These are phyloP conservation scores for Skeletonema costatum DNA, from an alignment of 108 stramenopile species.

Conservation along the genomic window DNA sequence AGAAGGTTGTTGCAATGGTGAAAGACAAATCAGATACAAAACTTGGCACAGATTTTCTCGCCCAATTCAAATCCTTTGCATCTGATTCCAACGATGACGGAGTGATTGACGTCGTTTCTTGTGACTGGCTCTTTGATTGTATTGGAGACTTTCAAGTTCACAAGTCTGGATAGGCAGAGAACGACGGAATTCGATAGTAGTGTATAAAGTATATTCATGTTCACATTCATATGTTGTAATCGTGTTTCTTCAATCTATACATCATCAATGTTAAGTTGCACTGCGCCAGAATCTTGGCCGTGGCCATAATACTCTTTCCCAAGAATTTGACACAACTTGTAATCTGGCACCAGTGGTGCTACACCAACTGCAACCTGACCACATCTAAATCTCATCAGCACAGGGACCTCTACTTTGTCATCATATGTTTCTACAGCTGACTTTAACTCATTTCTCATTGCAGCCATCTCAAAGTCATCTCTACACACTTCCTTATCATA, in stretches of 20 bases:
- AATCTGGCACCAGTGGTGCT: conserved; percentile 75
- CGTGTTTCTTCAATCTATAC: conserved; percentile 13
- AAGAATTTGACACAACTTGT: conserved; percentile 65
- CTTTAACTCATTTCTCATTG: conserved; percentile 58
- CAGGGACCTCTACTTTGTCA: conserved; percentile 60
- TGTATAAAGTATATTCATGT: not conserved
- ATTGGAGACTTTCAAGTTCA: conserved; percentile 41
- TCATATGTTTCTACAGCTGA: conserved; percentile 69
- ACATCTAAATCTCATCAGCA: conserved; percentile 78
- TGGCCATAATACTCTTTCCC: conserved; percentile 72
- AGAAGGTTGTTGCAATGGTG: conserved; percentile 21
- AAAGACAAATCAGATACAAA: conserved; percentile 25
- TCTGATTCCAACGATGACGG: not conserved
- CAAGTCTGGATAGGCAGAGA: not conserved
- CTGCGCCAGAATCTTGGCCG: conserved; percentile 46
- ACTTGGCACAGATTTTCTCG: conserved; percentile 29
- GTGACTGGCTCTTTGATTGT: conserved; percentile 53
- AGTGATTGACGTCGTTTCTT: conserved; percentile 23
- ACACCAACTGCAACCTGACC: conserved; percentile 80
- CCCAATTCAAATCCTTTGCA: conserved; percentile 7
- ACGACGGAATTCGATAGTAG: not conserved
- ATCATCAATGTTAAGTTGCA: conserved; percentile 87
- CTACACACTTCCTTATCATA: conserved; percentile 80
- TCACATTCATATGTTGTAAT: not conserved
- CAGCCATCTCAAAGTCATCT: conserved; percentile 87